Conservation (phyloP, 257 asterid species). For the Solanum tacnaense region DNA sequence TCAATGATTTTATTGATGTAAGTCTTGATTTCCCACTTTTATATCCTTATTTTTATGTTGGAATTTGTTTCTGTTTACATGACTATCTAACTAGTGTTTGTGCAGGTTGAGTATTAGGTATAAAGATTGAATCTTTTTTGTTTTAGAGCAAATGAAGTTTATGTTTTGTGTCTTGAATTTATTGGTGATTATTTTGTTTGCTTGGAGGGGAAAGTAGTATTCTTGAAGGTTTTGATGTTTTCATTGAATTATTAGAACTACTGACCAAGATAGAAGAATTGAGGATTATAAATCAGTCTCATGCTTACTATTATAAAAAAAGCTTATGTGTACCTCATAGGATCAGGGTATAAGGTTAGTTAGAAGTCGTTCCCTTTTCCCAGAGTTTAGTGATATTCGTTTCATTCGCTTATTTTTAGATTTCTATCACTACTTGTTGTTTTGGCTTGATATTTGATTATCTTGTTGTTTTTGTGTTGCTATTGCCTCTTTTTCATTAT, state of each 20-base stretch:
- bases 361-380: neutral
- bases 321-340: neutral
- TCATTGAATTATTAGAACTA: no score
- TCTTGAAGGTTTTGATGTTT: neutral
- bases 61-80: neutral
- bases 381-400: neutral
- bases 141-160: neutral
- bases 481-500: neutral
- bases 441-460: neutral
- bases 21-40: conserved; percentile 3
- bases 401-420: neutral
- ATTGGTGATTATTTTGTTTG: no score
- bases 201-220: no score
- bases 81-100: neutral
- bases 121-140: neutral
- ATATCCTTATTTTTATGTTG: neutral
- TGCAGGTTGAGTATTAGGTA: neutral
- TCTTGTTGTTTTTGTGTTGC: neutral
- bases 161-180: neutral
- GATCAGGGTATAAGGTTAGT: neutral
- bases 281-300: neutral
- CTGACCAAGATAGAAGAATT: neutral
- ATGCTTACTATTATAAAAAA: neutral
- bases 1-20: conserved; percentile 62
- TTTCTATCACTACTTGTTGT: neutral